These are phyloP conservation scores for Ustilaginoidea virens DNA, from an alignment of 2,329 filamentous ascomycete species.

Conservation along the genomic window DNA sequence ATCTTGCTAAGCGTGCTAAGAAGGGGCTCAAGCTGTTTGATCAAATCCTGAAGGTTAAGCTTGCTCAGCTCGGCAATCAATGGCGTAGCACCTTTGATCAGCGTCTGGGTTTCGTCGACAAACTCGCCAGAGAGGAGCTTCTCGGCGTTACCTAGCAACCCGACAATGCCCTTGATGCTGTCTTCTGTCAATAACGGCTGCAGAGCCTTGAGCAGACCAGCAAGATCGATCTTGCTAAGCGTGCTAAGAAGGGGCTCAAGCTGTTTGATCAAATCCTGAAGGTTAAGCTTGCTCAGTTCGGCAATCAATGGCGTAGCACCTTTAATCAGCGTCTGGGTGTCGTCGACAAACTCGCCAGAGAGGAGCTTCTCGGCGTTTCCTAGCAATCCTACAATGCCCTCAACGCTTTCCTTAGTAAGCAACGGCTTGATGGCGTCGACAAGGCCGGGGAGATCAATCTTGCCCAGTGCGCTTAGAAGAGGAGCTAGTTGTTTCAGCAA, in stretches of 20 bases:
- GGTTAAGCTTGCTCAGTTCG: constrained; percentile 8
- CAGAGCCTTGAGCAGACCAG: constrained; percentile 11
- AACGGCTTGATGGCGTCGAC: constrained; percentile 13
- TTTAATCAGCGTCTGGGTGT: constrained; percentile 10
- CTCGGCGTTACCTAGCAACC: constrained; percentile 18
- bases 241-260: constrained; percentile 9
- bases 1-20: constrained; percentile 16
- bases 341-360: constrained; percentile 13
- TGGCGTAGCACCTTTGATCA: constrained; percentile 17
- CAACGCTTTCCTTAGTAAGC: constrained; percentile 13
- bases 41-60: constrained; percentile 11
- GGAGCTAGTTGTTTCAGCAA: constrained; percentile 12
- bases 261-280: constrained; percentile 14
- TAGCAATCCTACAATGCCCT: constrained; percentile 16
- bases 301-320: constrained; percentile 1
- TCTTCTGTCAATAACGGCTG: constrained; percentile 15
- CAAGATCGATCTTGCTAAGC: constrained; percentile 4
- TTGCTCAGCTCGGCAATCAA: constrained; percentile 10
- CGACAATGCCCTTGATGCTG: constrained; percentile 16
- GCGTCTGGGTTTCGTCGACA: constrained; percentile 15
- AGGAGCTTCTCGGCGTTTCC: constrained; percentile 14
- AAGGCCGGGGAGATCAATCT: constrained; percentile 17
- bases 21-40: constrained; percentile 14
- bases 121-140: constrained; percentile 16
- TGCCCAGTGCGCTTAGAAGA: constrained; percentile 14